Evolutionary conservation across 2,329 filamentous ascomycete species (phyloP).

Genomic region (Neoarthrinium moseri): DNA sequence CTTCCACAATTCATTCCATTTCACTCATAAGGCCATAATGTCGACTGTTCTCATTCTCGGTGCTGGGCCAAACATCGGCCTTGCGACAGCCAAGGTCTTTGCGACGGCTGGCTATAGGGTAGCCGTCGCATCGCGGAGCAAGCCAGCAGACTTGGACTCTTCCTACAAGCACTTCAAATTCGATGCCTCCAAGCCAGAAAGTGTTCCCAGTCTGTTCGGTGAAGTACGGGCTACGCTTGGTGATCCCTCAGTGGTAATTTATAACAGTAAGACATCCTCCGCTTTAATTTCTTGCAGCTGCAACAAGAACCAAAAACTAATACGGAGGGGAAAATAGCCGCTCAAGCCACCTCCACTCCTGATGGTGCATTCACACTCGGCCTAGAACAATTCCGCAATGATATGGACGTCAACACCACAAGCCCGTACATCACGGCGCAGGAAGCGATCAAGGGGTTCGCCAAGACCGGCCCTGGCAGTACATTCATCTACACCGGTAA

Average conservation of each 20-base stretch:
- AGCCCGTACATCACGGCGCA: constrained; percentile 11
- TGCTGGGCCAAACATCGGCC: constrained; percentile 8
- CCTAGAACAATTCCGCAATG: constrained; percentile 6
- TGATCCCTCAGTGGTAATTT: constrained; percentile 16
- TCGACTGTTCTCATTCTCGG: constrained; percentile 8
- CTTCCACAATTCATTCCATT: no score
- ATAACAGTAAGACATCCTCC: constrained; percentile 13
- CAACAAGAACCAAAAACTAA: not conserved
- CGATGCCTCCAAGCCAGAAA: constrained; percentile 10
- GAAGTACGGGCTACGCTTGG: constrained; percentile 9
- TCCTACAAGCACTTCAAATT: constrained; percentile 6
- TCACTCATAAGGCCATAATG: no score
- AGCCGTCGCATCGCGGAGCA: constrained; percentile 10
- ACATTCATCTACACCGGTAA: constrained; percentile 27
- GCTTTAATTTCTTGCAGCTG: not conserved
- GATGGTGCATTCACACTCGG: constrained; percentile 11
- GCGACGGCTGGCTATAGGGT: constrained; percentile 7
- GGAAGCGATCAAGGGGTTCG: constrained; percentile 17
- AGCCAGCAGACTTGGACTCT: not conserved
- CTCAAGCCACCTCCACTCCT: not conserved
- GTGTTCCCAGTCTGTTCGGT: constrained; percentile 18
- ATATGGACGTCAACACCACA: constrained; percentile 13
- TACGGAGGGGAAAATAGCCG: not conserved
- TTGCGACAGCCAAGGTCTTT: constrained; percentile 2
- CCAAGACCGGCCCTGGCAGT: constrained; percentile 16